Conservation (phyloP, 306 rosid genomes). For the apple (Malus domestica) region DNA sequence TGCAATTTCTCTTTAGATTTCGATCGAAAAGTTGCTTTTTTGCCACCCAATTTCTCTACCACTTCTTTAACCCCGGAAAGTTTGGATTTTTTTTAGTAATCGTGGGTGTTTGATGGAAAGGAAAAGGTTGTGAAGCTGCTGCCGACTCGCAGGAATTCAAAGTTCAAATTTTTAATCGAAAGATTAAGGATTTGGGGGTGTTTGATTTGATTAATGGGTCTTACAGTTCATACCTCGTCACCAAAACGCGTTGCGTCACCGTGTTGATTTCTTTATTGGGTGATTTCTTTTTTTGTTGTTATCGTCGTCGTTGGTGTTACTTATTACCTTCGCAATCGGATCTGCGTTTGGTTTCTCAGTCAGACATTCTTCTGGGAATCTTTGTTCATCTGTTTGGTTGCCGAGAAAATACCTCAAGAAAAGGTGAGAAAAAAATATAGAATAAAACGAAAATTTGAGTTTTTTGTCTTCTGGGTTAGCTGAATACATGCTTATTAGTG, state of each 20-base stretch:
- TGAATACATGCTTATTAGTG: not conserved
- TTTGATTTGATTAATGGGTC: constrained; percentile 37
- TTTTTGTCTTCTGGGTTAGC: constrained; percentile 6
- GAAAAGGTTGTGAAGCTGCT: constrained; percentile 33
- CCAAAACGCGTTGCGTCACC: constrained; percentile 62
- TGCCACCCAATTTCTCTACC: constrained; percentile 28
- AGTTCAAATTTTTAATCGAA: constrained; percentile 16
- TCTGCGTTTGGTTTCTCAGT: constrained; percentile 38
- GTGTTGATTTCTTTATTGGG: constrained; percentile 26
- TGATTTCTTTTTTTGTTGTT: not conserved
- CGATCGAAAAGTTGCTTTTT: constrained; percentile 14
- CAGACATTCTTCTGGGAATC: constrained; percentile 55
- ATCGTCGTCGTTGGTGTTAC: constrained; percentile 5
- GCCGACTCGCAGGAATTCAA: constrained; percentile 16
- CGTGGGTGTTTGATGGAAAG: constrained; percentile 29
- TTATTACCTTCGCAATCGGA: constrained; percentile 46
- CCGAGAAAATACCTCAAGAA: constrained; percentile 1
- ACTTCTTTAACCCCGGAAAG: not conserved
- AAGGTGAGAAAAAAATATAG: not conserved
- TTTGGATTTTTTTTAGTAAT: constrained; percentile 5
- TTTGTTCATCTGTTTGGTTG: constrained; percentile 33
- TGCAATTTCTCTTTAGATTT: not conserved
- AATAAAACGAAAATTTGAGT: not conserved
- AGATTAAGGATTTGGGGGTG: constrained; percentile 26
- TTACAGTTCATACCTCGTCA: constrained; percentile 82